Conservation (phyloP, 2,329 filamentous ascomycete genomes). For the Trichoderma sp. region DNA sequence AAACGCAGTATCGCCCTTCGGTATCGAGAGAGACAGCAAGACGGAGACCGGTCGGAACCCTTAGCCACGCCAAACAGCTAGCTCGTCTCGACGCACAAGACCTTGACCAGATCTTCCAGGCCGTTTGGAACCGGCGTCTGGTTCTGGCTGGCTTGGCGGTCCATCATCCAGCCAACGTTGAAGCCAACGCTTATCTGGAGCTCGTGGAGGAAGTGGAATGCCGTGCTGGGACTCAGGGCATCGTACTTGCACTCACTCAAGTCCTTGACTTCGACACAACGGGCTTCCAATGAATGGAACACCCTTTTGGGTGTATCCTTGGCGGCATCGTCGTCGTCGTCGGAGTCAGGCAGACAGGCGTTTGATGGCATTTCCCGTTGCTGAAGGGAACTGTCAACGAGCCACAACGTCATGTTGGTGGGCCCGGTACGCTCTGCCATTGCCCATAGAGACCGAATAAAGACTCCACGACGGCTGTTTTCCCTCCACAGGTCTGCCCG, state of each 20-base stretch:
- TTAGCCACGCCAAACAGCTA: neutral
- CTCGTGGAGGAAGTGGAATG: slow-evolving; percentile 5
- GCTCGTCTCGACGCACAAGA: neutral
- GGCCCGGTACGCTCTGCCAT: neutral
- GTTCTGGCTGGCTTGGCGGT: neutral
- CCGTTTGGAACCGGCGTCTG: neutral
- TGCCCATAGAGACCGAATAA: slow-evolving; percentile 1
- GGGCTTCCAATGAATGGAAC: neutral
- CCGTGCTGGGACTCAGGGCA: neutral
- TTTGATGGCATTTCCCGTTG: neutral
- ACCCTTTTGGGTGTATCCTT: neutral
- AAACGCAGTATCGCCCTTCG: neutral
- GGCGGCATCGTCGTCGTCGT: neutral
- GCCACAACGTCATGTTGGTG: neutral
- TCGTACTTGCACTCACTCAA: neutral
- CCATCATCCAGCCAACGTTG: neutral
- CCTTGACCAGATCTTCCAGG: neutral
- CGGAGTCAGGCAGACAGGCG: neutral
- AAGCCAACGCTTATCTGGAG: neutral
- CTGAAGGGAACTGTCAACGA: neutral
- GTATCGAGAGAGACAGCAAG: neutral
- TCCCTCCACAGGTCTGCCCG: neutral
- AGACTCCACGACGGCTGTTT: neutral
- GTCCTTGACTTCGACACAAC: neutral
- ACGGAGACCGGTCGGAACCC: neutral